These are phyloP conservation scores for Populus tomentosa DNA, from an alignment of 441 rosid species.

Conservation along the genomic window DNA sequence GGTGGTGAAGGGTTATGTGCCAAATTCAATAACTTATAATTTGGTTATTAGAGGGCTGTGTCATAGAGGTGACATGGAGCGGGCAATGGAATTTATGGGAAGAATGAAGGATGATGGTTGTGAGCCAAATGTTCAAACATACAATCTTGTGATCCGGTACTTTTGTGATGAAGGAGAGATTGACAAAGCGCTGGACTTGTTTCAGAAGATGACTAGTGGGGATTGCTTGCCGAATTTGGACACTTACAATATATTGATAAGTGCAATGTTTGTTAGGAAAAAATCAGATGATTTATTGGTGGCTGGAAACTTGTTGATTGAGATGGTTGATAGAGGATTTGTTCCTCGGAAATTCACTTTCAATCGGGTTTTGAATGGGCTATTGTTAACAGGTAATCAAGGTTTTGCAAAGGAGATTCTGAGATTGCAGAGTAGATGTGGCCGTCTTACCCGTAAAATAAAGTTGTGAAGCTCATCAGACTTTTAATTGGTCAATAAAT, in stretches of 20 bases:
- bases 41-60: slow-evolving; percentile 78
- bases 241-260: slow-evolving; percentile 70
- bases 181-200: slow-evolving; percentile 59
- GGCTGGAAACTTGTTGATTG: slow-evolving; percentile 76
- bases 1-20: slow-evolving; percentile 69
- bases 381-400: slow-evolving; percentile 81
- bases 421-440: slow-evolving; percentile 63
- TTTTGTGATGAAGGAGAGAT: slow-evolving; percentile 62
- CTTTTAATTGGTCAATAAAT: background rate
- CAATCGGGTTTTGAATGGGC: slow-evolving; percentile 78
- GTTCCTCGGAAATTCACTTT: slow-evolving; percentile 69
- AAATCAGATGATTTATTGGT: slow-evolving; percentile 61
- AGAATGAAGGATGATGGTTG: slow-evolving; percentile 66
- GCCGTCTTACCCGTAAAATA: slow-evolving; percentile 54
- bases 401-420: slow-evolving; percentile 66
- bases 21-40: slow-evolving; percentile 63
- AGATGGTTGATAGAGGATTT: slow-evolving; percentile 95
- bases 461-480: slow-evolving; percentile 40
- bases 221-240: slow-evolving; percentile 85
- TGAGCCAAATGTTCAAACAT: slow-evolving; percentile 68
- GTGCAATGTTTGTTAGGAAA: slow-evolving; percentile 83
- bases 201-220: slow-evolving; percentile 57
- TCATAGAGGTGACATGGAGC: slow-evolving; percentile 59
- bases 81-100: slow-evolving; percentile 55
- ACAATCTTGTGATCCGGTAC: slow-evolving; percentile 66